These are phyloP conservation scores for Leccinum sublutescens DNA, from an alignment of 768 basidiomycete species.

Conservation along the genomic window DNA sequence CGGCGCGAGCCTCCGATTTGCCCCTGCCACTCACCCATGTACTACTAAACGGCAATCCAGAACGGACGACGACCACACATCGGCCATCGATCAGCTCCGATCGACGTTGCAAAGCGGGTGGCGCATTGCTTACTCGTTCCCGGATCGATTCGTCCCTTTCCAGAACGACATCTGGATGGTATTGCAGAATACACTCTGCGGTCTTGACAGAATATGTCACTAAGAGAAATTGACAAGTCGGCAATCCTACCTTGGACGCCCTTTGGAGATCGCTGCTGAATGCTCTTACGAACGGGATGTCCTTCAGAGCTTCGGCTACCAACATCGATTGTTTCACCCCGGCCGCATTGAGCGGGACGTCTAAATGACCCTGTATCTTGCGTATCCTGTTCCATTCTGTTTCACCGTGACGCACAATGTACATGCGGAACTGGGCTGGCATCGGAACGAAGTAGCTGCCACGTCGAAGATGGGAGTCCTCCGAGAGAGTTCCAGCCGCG, in stretches of 20 bases:
- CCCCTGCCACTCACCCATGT: constrained; percentile 64
- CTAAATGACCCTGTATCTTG: constrained; percentile 75
- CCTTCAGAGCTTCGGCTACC: constrained; percentile 53
- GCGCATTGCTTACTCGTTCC: constrained; percentile 53
- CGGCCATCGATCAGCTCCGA: background rate
- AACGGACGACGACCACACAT: background rate
- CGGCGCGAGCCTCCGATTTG: constrained; percentile 17
- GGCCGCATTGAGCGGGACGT: constrained; percentile 61
- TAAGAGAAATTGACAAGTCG: background rate
- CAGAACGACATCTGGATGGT: constrained; percentile 47
- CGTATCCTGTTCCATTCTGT: constrained; percentile 62
- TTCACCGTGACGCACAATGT: constrained; percentile 77
- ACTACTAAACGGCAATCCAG: constrained; percentile 34
- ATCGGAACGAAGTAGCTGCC: constrained; percentile 9
- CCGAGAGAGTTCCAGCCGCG: background rate
- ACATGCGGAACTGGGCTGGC: constrained; percentile 45
- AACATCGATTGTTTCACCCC: constrained; percentile 59
- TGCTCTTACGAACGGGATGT: constrained; percentile 54
- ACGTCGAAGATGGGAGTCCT: background rate
- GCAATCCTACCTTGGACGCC: constrained; percentile 55
- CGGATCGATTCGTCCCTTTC: constrained; percentile 48
- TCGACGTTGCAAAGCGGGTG: background rate
- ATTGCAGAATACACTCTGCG: constrained; percentile 57
- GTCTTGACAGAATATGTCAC: constrained; percentile 44
- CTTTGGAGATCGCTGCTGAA: constrained; percentile 72